A percentile compares a stretch with the other conserved stretches of the same genome.
Evolutionary conservation across 371 early-diverging fungal genomes (phyloP).

Genomic region (Smittium culicis): DNA sequence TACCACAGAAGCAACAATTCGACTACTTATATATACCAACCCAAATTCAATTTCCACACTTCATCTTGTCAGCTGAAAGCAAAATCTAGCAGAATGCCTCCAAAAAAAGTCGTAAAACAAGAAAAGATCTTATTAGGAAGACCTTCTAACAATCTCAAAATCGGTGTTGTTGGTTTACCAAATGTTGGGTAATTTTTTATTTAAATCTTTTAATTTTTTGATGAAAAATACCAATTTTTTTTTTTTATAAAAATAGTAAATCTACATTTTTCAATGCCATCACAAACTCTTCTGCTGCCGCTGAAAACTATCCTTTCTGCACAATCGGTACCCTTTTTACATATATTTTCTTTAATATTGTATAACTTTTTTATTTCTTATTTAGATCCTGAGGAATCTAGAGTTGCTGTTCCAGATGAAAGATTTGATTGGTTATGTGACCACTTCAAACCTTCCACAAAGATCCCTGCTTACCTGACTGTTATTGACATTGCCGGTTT

Average conservation of each 20-base stretch:
- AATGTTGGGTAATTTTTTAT: constrained; percentile 53
- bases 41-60: background rate
- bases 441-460: constrained; percentile 51
- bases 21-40: too few species aligned
- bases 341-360: background rate
- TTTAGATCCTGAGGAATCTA: constrained; percentile 80
- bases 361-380: constrained; percentile 10
- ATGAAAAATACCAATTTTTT: background rate
- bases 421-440: constrained; percentile 78
- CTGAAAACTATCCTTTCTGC: constrained; percentile 79
- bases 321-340: constrained; percentile 35
- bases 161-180: constrained; percentile 96
- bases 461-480: constrained; percentile 67
- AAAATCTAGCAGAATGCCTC: constrained; percentile 39
- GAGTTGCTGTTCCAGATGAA: constrained; percentile 85
- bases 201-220: background rate
- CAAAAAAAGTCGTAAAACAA: constrained; percentile 67
- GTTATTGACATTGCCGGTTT: constrained; percentile 99
- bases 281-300: constrained; percentile 76
- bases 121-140: constrained; percentile 80
- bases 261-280: constrained; percentile 94
- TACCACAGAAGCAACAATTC: too few species aligned
- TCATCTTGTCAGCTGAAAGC: background rate
- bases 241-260: constrained; percentile 40
- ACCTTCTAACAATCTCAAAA: constrained; percentile 91